These are phyloP conservation scores for Chytridium lagenaria DNA, from an alignment of 371 early-diverging fungal species.

Conservation along the genomic window DNA sequence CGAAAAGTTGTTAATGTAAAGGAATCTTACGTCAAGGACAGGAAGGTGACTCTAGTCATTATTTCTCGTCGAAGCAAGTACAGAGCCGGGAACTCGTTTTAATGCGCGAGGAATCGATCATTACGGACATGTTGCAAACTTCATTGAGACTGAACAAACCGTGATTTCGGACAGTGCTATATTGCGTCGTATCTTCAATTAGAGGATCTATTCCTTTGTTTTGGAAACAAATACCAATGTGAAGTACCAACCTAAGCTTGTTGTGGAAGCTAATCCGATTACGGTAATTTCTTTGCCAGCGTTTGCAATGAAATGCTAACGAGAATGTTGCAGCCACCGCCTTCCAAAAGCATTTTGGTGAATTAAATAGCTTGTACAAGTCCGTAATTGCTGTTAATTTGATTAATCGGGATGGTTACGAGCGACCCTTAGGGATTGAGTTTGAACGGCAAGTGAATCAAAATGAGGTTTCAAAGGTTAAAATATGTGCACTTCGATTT, in stretches of 20 bases:
- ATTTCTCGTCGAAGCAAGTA: slow-evolving; percentile 82
- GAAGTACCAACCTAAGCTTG: slow-evolving; percentile 89
- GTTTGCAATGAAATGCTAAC: slow-evolving; percentile 22
- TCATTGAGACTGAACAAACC: slow-evolving; percentile 98
- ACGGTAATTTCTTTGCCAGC: slow-evolving; percentile 60
- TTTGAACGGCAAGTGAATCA: slow-evolving; percentile 63
- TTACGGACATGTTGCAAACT: slow-evolving; percentile 95
- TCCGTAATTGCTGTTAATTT: slow-evolving; percentile 86
- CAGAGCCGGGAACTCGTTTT: slow-evolving; percentile 87
- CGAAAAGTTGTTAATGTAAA: slow-evolving; percentile 62
- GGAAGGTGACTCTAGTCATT: slow-evolving; percentile 71
- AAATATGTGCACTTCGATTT: slow-evolving; percentile 94
- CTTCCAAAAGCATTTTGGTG: slow-evolving; percentile 75
- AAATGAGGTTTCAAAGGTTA: slow-evolving; percentile 64
- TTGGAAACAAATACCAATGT: slow-evolving; percentile 95
- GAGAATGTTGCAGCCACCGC: slow-evolving; percentile 35
- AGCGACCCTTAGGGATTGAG: slow-evolving; percentile 79
- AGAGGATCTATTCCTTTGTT: slow-evolving; percentile 98
- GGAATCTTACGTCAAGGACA: slow-evolving; percentile 62
- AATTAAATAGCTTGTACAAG: slow-evolving; percentile 74
- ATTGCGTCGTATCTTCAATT: slow-evolving; percentile 82
- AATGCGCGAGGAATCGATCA: slow-evolving; percentile 94
- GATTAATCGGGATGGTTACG: slow-evolving; percentile 90
- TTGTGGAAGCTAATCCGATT: slow-evolving; percentile 68
- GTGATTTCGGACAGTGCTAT: slow-evolving; percentile 52